Evolutionary conservation across 768 basidiomycete species (phyloP), one percentile per base, ranked within the genome.

Genomic region (Termitomyces sp.): DNA sequence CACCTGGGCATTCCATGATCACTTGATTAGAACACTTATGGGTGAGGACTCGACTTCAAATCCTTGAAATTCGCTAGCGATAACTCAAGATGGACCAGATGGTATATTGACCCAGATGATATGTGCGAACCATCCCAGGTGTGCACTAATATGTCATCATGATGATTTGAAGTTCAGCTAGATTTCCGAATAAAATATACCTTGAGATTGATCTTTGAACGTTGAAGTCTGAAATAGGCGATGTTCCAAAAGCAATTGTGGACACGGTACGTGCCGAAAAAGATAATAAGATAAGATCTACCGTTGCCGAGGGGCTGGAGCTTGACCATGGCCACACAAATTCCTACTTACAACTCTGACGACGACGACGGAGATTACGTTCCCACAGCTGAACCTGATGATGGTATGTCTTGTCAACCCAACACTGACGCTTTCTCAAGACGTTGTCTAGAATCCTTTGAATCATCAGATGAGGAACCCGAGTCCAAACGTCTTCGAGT

Each of bases 281-380:
- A 20, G 56, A 55, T 45, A 45, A 55, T 45, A 45, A 56, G 55
- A 56, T 56, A 56, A 56, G 55, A 54, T 54, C 4, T 5, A 20
- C 5, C 17, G 40, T 14, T 3, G 12, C 2, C 14, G 40, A 42
- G 14, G 40, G 14, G 25, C 25, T 25, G 25, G 10, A 32, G 8
- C 52, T 2, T 8, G 20, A 20, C 14, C 49, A 62, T 46, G 60
- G 60, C 65, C 10, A 57, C 63, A 31, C 54, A 47, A 36, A 48
- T 48, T 8, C 52, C 37, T 45, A 20, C 40, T 20, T 42, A 48
- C 36, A 69, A 79, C 59, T 83, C 83, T 3, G 88, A 88, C 66
- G 86, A 85, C 29, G 88, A 88, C 67, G 83, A 87, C 62, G 87
- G 88, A 65, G 90, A 92, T 71, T 91, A 88, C 59, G 77, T 86